Evolutionary conservation across 345 rosid species (phyloP), one percentile per base, ranked within the genome.

Genomic region (Brassica nigra): DNA sequence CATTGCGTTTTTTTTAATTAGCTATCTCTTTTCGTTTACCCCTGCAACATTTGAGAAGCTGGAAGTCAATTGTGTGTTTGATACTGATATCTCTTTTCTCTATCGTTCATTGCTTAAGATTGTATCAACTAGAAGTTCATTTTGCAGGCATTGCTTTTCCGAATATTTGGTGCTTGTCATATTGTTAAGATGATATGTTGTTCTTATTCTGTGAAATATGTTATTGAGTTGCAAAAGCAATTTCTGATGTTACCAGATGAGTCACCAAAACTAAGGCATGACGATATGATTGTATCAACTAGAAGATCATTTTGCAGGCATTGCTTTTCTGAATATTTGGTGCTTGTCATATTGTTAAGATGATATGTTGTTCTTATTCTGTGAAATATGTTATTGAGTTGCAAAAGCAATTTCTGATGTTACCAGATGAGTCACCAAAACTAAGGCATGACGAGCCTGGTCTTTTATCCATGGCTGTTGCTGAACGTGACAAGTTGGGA

Each of bases 361-460:
- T 39, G 20, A 15, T 31, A 54, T 27, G 6, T 58, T 62, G 6
- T 9, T 59, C 47, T 33, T 49, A 12, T 42, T 80, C 57, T 64
- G 63, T 64, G 42, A 54, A 57, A 52, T 28, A 63, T 68, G 37
- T 61, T 36, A 12, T 58, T 39, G 27, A 77, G 58, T 42, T 8
- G 39, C 76, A 36, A 85, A 39, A 59, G 10, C n/a, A 73, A 49
- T 18, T 72, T 79, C 27, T 82, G 72, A 63, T 62, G 36, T 82
- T 75, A 85, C 74, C 89, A 95, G 99, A 95, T 75, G 99, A 95
- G 82, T 74, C 88, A 15, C 97, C 99, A 3, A 86, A 76, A 84
- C 82, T 91, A 67, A 93, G 87, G 88, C 98, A 95, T 86, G 92
- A 93, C 27, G 88, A 76, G 72, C 85, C 89, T 27, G 98, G 99